Base-by-base conservation (phyloP, 176 grass and related monocot species). In the Triticum turgidum region DNA sequence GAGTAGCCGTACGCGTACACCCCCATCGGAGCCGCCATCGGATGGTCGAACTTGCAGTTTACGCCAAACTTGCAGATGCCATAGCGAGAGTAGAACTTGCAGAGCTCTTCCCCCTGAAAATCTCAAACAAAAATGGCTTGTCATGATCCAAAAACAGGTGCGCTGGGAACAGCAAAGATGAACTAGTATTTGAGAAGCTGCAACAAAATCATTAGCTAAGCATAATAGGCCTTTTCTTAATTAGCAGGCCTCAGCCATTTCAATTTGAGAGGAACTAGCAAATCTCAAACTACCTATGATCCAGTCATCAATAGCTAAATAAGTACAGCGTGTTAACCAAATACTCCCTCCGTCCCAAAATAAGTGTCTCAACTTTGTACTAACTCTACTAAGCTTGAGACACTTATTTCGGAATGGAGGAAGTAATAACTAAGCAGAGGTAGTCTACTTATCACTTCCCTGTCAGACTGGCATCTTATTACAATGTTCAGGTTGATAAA, bases 31-130 rank as follows among this genome's bases (percentile, higher is more conserved):
- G 97, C 38, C 65, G 89, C 79, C 94, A 99, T 88, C 17, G 97
- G 97, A 64, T 99, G 97, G 78, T 99, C 92, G 78, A 97, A 99
- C 91, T 97, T 99, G 88, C 97, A 99, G 77, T 99, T 96, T 64
- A 86, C 83, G 2, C 97, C 97, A 4, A 99, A 99, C 73, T 99
- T 99, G 89, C 97, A 99, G 65, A 99, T 99, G 83, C 97, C 97
- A 22, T 99, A 99, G 61, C 92, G 90, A n/a, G 94, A 97, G 74
- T 97, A 97, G 78, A 99, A 99, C 85, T 94, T 94, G 90, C 97
- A 99, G 13, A 94, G 45, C 22, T 85, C 86, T 90, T 99, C 97
- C 44, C 97, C 97, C 97, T 99, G 90, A 61, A 79, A 87, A 76
- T 80, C 6, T 27, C 38, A 17, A 52, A 71, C 5, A 73, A 4